Evolutionary conservation across 108 stramenopile genomes (phyloP).

Genomic region (Skeletonema potamos): DNA sequence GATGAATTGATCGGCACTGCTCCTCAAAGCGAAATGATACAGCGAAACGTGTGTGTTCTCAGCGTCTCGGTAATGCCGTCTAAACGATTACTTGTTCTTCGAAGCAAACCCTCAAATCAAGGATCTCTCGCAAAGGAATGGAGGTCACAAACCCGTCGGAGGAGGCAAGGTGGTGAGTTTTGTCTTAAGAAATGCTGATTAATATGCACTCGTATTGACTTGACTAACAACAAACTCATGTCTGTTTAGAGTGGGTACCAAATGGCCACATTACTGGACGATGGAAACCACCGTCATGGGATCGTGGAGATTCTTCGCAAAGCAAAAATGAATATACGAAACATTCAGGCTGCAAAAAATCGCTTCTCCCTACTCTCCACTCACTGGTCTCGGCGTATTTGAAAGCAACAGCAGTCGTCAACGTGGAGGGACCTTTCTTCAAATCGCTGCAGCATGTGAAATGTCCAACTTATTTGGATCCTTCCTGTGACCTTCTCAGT

Average conservation of each 20-base stretch:
- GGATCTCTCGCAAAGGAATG: background rate
- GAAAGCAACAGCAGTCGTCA: background rate
- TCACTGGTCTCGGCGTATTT: background rate
- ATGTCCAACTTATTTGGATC: slow-evolving; percentile 29
- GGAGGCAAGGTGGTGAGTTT: background rate
- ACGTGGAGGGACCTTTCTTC: background rate
- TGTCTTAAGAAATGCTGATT: background rate
- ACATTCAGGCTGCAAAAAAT: slow-evolving; percentile 7
- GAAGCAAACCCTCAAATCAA: background rate
- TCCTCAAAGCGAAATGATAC: background rate
- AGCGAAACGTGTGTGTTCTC: background rate
- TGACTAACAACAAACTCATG: background rate
- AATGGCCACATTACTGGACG: slow-evolving; percentile 27
- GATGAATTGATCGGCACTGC: background rate
- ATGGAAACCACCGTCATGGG: slow-evolving; percentile 32
- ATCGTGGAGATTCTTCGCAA: background rate
- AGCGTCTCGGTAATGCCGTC: background rate
- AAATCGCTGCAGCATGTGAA: slow-evolving; percentile 21
- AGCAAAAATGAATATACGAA: background rate
- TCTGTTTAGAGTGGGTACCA: slow-evolving; percentile 17
- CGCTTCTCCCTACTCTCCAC: slow-evolving; percentile 8
- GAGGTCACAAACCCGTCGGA: background rate
- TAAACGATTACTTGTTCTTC: background rate
- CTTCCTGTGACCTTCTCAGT: slow-evolving; percentile 20
- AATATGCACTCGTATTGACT: background rate